phyloP scores from a whole-genome alignment of 306 rosid genomes.

The Malus fusca region DNA sequence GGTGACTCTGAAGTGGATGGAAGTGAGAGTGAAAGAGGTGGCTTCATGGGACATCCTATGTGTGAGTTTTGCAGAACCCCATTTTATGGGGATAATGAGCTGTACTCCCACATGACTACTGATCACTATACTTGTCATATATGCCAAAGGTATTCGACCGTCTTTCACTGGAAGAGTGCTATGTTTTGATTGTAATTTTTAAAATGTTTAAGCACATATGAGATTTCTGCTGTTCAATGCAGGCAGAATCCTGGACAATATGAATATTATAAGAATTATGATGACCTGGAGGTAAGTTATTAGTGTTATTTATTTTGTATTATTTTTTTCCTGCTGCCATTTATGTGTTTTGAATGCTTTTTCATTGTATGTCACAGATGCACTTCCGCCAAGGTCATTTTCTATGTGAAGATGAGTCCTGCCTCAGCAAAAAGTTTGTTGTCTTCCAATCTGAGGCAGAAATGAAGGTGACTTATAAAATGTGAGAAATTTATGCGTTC shows the following conservation, averaged over 20 bases:
- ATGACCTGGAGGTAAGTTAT: slow-evolving; percentile 87
- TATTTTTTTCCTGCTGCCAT: neutral
- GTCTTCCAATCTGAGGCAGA: slow-evolving; percentile 82
- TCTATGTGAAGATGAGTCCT: slow-evolving; percentile 91
- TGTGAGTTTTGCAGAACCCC: slow-evolving; percentile 86
- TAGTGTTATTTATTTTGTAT: neutral
- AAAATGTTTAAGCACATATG: neutral
- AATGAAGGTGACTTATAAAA: slow-evolving; percentile 64
- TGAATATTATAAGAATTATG: slow-evolving; percentile 81
- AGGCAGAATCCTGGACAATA: slow-evolving; percentile 88
- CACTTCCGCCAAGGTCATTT: slow-evolving; percentile 89
- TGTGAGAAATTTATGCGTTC: slow-evolving; percentile 2
- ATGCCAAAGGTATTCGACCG: slow-evolving; percentile 64
- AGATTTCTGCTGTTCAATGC: slow-evolving; percentile 20
- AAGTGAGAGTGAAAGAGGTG: slow-evolving; percentile 96
- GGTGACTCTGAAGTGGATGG: slow-evolving; percentile 98
- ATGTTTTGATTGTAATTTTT: neutral
- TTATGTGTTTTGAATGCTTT: neutral
- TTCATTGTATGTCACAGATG: slow-evolving; percentile 34
- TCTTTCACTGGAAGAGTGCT: neutral
- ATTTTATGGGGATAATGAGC: slow-evolving; percentile 88
- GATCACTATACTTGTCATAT: slow-evolving; percentile 94
- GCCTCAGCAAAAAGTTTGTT: slow-evolving; percentile 78
- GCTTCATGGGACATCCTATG: slow-evolving; percentile 90
- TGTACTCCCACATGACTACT: slow-evolving; percentile 82